phyloP scores from a whole-genome alignment of 331 rosid genomes.

The Ulmus americana region DNA sequence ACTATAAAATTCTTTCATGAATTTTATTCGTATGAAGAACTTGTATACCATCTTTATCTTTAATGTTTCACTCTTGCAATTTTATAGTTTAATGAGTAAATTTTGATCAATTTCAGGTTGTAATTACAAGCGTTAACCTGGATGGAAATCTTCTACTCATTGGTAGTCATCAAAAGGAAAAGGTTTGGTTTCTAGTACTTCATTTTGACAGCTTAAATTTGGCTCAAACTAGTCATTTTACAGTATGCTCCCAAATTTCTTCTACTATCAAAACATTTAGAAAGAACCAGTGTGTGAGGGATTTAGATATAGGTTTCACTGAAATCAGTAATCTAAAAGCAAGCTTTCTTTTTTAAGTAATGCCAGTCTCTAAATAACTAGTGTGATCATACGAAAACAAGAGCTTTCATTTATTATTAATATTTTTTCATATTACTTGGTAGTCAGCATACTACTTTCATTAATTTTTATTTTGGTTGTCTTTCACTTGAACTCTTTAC shows the following conservation, averaged over 20 bases:
- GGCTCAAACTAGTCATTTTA: neutral
- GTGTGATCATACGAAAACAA: too few species aligned
- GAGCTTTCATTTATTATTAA: too few species aligned
- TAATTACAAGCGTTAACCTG: conserved; percentile 73
- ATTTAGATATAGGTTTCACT: neutral
- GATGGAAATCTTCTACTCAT: conserved; percentile 69
- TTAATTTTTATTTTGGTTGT: too few species aligned
- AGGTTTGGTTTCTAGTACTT: conserved; percentile 35
- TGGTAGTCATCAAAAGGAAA: conserved; percentile 76
- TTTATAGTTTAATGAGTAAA: neutral
- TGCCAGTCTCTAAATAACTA: too few species aligned
- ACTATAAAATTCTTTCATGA: neutral
- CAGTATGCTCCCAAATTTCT: neutral
- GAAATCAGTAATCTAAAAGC: neutral
- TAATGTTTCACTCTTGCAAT: neutral
- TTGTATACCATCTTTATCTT: neutral
- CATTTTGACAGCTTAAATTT: neutral
- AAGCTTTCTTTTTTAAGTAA: too few species aligned
- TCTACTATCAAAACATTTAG: neutral
- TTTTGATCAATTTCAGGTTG: conserved; percentile 47
- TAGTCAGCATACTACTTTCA: too few species aligned
- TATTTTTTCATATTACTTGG: too few species aligned
- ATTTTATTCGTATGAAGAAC: neutral
- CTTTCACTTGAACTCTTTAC: too few species aligned
- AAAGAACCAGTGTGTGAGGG: neutral